These are phyloP conservation scores for Trypanosoma melophagium DNA, from an alignment of 208 protist species.

Conservation along the genomic window DNA sequence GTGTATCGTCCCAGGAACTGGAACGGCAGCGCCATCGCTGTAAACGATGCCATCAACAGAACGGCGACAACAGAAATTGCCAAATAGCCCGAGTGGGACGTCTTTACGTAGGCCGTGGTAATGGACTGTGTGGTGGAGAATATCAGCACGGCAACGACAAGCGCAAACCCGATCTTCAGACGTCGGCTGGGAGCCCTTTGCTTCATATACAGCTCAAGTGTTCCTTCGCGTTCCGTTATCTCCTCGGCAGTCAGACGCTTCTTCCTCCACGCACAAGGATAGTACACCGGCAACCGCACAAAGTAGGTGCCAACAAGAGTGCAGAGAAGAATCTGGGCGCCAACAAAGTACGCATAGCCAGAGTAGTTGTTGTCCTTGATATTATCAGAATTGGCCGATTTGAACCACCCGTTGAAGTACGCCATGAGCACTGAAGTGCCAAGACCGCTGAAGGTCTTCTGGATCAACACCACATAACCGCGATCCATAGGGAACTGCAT, in stretches of 20 bases:
- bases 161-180: slow-evolving; percentile 49
- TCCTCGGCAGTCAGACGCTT: slow-evolving; percentile 45
- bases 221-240: slow-evolving; percentile 40
- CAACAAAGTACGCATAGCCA: slow-evolving; percentile 66
- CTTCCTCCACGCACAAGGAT: slow-evolving; percentile 41
- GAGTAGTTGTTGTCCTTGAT: slow-evolving; percentile 45
- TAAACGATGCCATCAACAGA: slow-evolving; percentile 49
- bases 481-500: slow-evolving; percentile 75
- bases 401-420: slow-evolving; percentile 82
- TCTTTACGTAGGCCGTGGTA: slow-evolving; percentile 44
- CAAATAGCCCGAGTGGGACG: slow-evolving; percentile 33
- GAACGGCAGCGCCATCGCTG: slow-evolving; percentile 62
- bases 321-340: slow-evolving; percentile 37
- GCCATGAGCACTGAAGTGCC: slow-evolving; percentile 75
- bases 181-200: slow-evolving; percentile 49
- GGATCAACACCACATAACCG: slow-evolving; percentile 74
- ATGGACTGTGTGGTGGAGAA: slow-evolving; percentile 61
- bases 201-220: slow-evolving; percentile 41
- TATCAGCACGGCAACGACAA: slow-evolving; percentile 44
- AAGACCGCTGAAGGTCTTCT: slow-evolving; percentile 81
- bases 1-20: slow-evolving; percentile 64
- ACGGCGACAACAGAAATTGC: slow-evolving; percentile 49
- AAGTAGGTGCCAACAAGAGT: slow-evolving; percentile 40
- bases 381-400: slow-evolving; percentile 22
- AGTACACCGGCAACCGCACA: slow-evolving; percentile 66